Evolutionary conservation across 2,329 filamentous ascomycete species (phyloP).

Genomic region (Chaetothyriales sp.): DNA sequence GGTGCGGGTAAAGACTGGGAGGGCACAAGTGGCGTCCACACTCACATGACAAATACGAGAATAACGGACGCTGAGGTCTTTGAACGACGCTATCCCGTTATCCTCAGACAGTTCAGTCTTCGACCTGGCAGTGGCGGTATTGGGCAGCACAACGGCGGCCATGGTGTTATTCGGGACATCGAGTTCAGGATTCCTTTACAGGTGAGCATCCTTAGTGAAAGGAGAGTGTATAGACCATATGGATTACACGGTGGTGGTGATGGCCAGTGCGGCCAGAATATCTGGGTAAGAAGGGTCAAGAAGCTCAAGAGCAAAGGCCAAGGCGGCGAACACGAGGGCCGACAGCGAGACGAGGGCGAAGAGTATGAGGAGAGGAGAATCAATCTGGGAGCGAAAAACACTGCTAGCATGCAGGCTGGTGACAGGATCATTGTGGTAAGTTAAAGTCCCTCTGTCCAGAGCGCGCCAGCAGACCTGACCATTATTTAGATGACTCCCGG

Average conservation of each 20-base stretch:
- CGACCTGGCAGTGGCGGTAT: constrained; percentile 48
- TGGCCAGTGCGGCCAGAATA: constrained; percentile 62
- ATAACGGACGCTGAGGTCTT: constrained; percentile 76
- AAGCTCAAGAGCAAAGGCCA: constrained; percentile 27
- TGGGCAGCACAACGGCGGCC: constrained; percentile 55
- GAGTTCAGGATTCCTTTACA: constrained; percentile 71
- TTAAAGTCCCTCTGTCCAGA: constrained; percentile 26
- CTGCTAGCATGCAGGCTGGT: constrained; percentile 42
- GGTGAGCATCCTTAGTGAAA: constrained; percentile 63
- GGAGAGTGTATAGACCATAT: constrained; percentile 63
- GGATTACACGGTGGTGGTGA: constrained; percentile 72
- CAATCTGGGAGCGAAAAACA: constrained; percentile 49
- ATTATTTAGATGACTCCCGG: constrained; percentile 22
- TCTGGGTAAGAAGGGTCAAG: constrained; percentile 66
- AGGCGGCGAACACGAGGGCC: constrained; percentile 32
- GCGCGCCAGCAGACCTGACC: not conserved
- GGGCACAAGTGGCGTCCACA: constrained; percentile 62
- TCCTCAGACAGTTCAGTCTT: constrained; percentile 58
- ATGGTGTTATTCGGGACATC: constrained; percentile 67
- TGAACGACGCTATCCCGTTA: constrained; percentile 62
- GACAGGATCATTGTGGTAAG: constrained; percentile 48
- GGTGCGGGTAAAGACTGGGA: constrained; percentile 64
- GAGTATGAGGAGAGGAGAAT: constrained; percentile 36
- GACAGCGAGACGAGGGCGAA: constrained; percentile 28
- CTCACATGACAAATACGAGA: constrained; percentile 77